Conservation (phyloP, 805 yeast species). For the Tetrapisispora taiwanensis region DNA sequence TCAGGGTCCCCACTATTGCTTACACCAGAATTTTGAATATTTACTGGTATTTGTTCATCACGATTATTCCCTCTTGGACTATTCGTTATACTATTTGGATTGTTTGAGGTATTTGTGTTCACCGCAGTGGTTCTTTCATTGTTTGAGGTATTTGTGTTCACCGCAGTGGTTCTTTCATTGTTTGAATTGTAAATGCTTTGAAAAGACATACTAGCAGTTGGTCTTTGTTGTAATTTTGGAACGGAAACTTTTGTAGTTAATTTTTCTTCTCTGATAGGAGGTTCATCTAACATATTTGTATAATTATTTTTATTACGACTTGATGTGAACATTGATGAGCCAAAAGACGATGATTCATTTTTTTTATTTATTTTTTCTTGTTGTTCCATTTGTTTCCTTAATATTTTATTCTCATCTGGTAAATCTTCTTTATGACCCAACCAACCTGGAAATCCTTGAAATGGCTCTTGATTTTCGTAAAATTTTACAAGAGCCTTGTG, state of each 20-base stretch:
- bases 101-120: background rate
- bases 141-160: background rate
- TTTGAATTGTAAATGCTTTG: slow-evolving; percentile 15
- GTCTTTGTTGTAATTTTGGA: slow-evolving; percentile 1
- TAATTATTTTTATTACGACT: background rate
- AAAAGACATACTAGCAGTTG: slow-evolving; percentile 19
- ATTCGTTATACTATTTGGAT: background rate
- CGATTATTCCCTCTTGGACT: too few species aligned
- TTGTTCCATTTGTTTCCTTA: slow-evolving; percentile 20
- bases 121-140: background rate
- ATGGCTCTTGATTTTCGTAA: slow-evolving; percentile 28
- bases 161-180: background rate
- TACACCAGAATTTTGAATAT: background rate
- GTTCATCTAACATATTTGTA: slow-evolving; percentile 1
- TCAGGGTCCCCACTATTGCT: background rate
- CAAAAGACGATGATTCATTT: background rate
- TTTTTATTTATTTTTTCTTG: slow-evolving; percentile 4
- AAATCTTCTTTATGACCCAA: slow-evolving; percentile 28
- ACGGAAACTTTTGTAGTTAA: background rate
- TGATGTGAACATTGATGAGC: background rate
- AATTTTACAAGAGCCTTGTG: slow-evolving; percentile 36
- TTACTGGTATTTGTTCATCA: background rate
- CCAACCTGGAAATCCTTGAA: slow-evolving; percentile 31
- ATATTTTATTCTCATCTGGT: slow-evolving; percentile 25
- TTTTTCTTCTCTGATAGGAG: background rate